These are phyloP conservation scores for Lactifluus rugatus DNA, from an alignment of 768 basidiomycete species.

Conservation along the genomic window DNA sequence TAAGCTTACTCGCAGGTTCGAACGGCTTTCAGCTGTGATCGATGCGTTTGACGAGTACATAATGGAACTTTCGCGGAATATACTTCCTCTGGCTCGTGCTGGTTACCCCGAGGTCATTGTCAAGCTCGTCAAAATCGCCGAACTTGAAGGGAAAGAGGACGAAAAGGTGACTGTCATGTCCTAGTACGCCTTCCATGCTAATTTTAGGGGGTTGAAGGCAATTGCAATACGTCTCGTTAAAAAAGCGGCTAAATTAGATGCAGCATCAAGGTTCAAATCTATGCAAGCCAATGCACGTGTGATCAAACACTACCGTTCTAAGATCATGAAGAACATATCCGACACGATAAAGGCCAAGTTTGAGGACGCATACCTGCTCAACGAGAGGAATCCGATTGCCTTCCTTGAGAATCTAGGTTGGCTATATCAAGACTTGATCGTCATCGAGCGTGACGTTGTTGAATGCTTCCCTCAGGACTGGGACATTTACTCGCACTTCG, in stretches of 20 bases:
- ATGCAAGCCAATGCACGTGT: constrained; percentile 88
- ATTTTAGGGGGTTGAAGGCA: constrained; percentile 48
- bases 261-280: constrained; percentile 87
- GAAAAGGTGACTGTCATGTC: constrained; percentile 58
- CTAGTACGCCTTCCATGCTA: constrained; percentile 7
- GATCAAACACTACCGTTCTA: constrained; percentile 92
- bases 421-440: constrained; percentile 92
- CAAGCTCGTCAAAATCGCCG: constrained; percentile 85
- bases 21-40: constrained; percentile 72
- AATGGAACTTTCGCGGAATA: constrained; percentile 60
- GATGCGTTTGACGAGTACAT: constrained; percentile 81
- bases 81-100: constrained; percentile 68
- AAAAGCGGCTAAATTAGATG: constrained; percentile 86
- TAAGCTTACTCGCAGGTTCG: constrained; percentile 73
- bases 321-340: constrained; percentile 70
- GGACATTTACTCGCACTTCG: constrained; percentile 73
- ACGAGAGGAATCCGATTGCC: constrained; percentile 51
- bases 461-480: constrained; percentile 90
- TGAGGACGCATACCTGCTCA: constrained; percentile 51
- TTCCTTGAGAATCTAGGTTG: constrained; percentile 78
- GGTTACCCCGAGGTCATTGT: constrained; percentile 84
- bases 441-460: constrained; percentile 83
- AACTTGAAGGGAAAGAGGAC: constrained; percentile 87
- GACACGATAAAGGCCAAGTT: constrained; percentile 69
- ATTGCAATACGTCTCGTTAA: constrained; percentile 91